phyloP scores from a whole-genome alignment of 176 grass and related monocot genomes.

The Cenchrus purpureus region DNA sequence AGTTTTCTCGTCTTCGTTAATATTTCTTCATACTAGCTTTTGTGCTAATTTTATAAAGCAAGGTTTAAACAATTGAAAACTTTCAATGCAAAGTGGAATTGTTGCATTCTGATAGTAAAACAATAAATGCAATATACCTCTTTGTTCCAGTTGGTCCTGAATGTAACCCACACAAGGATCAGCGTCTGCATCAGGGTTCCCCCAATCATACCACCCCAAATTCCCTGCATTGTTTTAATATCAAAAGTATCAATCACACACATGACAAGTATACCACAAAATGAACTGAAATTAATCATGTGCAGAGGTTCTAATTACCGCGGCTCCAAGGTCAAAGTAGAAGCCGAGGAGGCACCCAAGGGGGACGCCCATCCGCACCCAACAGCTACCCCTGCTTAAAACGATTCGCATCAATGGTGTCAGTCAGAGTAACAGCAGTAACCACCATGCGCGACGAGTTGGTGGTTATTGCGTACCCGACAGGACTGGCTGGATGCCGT shows the following conservation, averaged over 20 bases:
- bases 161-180: conserved; percentile 71
- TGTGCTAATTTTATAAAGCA: not conserved
- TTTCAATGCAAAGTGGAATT: not conserved
- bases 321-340: conserved; percentile 50
- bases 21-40: not conserved
- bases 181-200: conserved; percentile 77
- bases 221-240: conserved; percentile 44
- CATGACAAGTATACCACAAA: not conserved
- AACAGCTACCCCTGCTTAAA: conserved; percentile 41
- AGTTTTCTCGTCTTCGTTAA: not conserved
- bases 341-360: conserved; percentile 45
- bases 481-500: conserved; percentile 70
- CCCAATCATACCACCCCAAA: conserved; percentile 84
- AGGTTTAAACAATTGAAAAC: not conserved
- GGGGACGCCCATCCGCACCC: conserved; percentile 54
- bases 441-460: too few species aligned
- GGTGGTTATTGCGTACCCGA: conserved; percentile 44
- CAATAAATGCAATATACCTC: conserved; percentile 51
- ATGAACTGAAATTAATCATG: not conserved
- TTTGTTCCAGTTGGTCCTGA: conserved; percentile 71
- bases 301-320: not conserved
- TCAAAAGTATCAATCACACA: not conserved
- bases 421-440: too few species aligned
- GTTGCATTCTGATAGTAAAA: not conserved
- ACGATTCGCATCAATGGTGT: not conserved